Evolutionary conservation across 2,329 filamentous ascomycete genomes (phyloP).

Genomic region (Chalara sp.): DNA sequence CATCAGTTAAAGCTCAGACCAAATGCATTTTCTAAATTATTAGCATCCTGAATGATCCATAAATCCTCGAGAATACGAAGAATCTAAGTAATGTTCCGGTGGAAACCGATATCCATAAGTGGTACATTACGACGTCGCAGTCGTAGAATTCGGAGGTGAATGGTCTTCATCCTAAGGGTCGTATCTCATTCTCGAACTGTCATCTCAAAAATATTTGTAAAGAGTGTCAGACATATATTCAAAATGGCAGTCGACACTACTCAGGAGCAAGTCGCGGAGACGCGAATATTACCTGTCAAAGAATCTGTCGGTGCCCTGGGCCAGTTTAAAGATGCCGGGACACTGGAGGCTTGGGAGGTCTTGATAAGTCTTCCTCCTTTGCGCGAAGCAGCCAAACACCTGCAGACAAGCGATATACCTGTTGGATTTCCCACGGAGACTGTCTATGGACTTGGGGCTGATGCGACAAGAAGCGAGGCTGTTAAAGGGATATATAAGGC

Average conservation of each 20-base stretch:
- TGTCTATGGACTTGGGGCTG: slow-evolving; percentile 93
- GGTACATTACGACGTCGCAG: background rate
- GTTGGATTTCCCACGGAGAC: slow-evolving; percentile 97
- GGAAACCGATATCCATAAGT: background rate
- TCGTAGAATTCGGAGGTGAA: background rate
- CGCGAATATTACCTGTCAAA: slow-evolving; percentile 20
- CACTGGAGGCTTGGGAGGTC: slow-evolving; percentile 23
- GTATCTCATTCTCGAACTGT: slow-evolving; percentile 10
- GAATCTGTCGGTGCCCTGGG: slow-evolving; percentile 12
- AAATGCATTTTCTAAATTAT: too few relatives aligned
- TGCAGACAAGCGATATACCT: slow-evolving; percentile 39
- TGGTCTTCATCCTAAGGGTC: slow-evolving; percentile 11
- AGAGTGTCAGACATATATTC: background rate
- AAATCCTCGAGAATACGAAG: too few relatives aligned
- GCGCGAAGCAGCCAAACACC: slow-evolving; percentile 20
- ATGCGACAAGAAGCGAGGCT: slow-evolving; percentile 77
- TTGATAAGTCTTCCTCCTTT: slow-evolving; percentile 12
- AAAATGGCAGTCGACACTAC: slow-evolving; percentile 15
- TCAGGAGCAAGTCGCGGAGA: slow-evolving; percentile 11
- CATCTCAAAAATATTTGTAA: slow-evolving; percentile 7
- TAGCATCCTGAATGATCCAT: too few relatives aligned
- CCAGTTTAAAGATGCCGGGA: slow-evolving; percentile 15
- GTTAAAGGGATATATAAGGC: slow-evolving; percentile 89
- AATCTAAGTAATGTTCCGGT: background rate
- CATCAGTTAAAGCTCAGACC: too few relatives aligned